Conservation (phyloP, 176 grass and related monocot genomes). For the Phoenix dactylifera region DNA sequence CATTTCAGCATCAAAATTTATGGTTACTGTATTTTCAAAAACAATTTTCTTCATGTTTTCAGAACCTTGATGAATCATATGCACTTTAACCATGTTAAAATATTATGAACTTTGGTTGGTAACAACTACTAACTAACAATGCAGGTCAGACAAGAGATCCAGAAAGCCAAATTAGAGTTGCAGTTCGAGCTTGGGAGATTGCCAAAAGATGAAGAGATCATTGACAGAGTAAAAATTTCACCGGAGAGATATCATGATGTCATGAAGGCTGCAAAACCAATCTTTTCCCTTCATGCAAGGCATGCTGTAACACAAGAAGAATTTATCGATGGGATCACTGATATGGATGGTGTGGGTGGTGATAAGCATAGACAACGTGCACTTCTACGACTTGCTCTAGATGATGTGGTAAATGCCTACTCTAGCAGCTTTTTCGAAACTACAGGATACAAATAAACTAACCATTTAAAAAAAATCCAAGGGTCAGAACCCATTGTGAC, state of each 20-base stretch:
- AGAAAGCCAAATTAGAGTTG: conserved; percentile 47
- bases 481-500: too few relatives aligned
- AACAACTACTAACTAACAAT: not conserved
- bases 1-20: too few relatives aligned
- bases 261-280: conserved; percentile 44
- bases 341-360: conserved; percentile 36
- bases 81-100: too few relatives aligned
- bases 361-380: conserved; percentile 46
- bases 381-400: conserved; percentile 73
- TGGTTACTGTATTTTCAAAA: too few relatives aligned
- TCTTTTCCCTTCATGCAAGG: conserved; percentile 63
- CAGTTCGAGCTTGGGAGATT: conserved; percentile 64
- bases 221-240: conserved; percentile 33
- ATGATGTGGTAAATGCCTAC: conserved; percentile 55
- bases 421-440: not conserved
- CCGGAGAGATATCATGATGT: conserved; percentile 54
- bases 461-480: too few relatives aligned
- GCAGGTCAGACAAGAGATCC: conserved; percentile 55
- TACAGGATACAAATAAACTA: too few relatives aligned
- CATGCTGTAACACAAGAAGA: conserved; percentile 75
- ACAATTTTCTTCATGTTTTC: too few relatives aligned
- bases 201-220: conserved; percentile 55
- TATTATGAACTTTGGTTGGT: conserved; percentile 15
- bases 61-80: too few relatives aligned
- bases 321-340: conserved; percentile 67